Conservation (phyloP, 495 filamentous ascomycete species). For the Hypoxylon lienhwacheense region DNA sequence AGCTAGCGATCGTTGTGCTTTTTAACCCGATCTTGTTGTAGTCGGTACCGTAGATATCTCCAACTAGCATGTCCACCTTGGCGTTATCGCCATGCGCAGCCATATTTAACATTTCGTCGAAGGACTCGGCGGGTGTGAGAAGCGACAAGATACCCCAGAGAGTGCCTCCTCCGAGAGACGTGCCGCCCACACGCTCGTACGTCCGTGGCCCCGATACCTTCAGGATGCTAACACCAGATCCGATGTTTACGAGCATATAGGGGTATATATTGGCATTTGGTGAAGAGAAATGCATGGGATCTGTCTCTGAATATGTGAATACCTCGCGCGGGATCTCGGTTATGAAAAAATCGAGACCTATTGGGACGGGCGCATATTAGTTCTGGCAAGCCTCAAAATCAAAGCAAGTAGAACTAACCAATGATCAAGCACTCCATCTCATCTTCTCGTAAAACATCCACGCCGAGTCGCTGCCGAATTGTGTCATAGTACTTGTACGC, state of each 20-base stretch:
- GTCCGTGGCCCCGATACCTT: constrained; percentile 88
- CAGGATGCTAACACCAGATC: constrained; percentile 98
- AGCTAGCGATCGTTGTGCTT: constrained; percentile 89
- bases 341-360: constrained; percentile 97
- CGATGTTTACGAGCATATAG: constrained; percentile 97
- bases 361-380: constrained; percentile 5
- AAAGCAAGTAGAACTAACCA: constrained; percentile 54
- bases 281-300: constrained; percentile 83
- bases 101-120: constrained; percentile 94
- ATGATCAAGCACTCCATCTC: constrained; percentile 99
- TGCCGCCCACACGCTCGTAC: constrained; percentile 89
- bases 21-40: constrained; percentile 95
- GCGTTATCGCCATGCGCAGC: constrained; percentile 92
- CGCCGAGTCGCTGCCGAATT: constrained; percentile 75
- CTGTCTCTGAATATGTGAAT: constrained; percentile 87
- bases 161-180: constrained; percentile 91
- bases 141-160: constrained; percentile 93
- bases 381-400: not conserved
- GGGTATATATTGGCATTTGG: constrained; percentile 79
- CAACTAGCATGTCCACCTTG: constrained; percentile 94
- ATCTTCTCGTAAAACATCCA: constrained; percentile 89
- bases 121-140: constrained; percentile 84
- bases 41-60: constrained; percentile 95
- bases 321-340: constrained; percentile 95
- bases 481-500: constrained; percentile 95